A percentile compares a stretch with the other conserved stretches of the same genome.
Conservation (phyloP, 768 basidiomycete species). For the Lanmaoa pseudosensibilis region DNA sequence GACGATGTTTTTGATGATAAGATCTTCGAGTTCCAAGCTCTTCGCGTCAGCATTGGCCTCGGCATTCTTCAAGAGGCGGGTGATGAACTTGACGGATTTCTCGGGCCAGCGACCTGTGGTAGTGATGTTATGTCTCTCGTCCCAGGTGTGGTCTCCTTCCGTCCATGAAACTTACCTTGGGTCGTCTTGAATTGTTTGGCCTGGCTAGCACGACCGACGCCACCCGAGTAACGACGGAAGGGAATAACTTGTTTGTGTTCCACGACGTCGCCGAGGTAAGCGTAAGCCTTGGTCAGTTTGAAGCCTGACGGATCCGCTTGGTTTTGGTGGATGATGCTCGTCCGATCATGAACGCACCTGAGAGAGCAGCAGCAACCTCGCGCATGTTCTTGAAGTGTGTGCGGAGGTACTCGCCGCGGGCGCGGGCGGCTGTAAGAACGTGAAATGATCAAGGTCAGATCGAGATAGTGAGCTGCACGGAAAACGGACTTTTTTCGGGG, state of each 20-base stretch:
- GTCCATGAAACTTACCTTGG: slow-evolving; percentile 64
- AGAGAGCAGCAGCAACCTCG: slow-evolving; percentile 93
- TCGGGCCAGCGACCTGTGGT: slow-evolving; percentile 96
- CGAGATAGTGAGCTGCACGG: not conserved
- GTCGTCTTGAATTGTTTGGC: slow-evolving; percentile 97
- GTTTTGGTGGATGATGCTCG: not conserved
- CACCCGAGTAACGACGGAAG: slow-evolving; percentile 93
- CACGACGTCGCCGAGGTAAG: slow-evolving; percentile 89
- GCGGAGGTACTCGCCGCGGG: slow-evolving; percentile 95
- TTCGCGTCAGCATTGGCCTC: slow-evolving; percentile 99
- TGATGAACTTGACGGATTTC: slow-evolving; percentile 96
- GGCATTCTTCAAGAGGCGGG: slow-evolving; percentile 95
- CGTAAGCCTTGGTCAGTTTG: slow-evolving; percentile 91
- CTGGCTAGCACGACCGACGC: slow-evolving; percentile 92
- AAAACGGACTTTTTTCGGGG: slow-evolving; percentile 87
- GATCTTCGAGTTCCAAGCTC: slow-evolving; percentile 89
- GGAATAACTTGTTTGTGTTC: slow-evolving; percentile 98
- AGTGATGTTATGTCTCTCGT: not conserved
- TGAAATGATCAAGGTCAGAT: slow-evolving; percentile 10
- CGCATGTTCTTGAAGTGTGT: slow-evolving; percentile 99
- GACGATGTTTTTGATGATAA: slow-evolving; percentile 93
- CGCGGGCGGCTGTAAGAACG: slow-evolving; percentile 69
- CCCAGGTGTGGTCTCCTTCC: not conserved
- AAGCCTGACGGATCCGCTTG: slow-evolving; percentile 55
- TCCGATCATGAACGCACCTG: slow-evolving; percentile 54